Base-by-base conservation (phyloP, 2,329 filamentous ascomycete species). In the Fusarium concolor region DNA sequence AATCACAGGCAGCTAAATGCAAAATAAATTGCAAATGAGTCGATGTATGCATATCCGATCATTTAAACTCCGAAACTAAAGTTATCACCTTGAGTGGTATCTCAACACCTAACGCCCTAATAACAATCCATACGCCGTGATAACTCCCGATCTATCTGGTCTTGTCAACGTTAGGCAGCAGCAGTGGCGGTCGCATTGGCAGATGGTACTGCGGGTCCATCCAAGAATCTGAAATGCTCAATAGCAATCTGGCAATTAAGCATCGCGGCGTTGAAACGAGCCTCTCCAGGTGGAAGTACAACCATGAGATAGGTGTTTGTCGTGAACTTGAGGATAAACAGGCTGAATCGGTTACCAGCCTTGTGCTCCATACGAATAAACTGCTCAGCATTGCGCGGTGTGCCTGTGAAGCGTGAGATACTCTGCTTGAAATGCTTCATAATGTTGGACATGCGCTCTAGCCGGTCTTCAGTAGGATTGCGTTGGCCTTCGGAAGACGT, bases 391-490 rank as follows among this genome's bases (percentile, higher is more conserved):
- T 92, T 92, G 53, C 92, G 90, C n/a, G 92, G 91, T 26, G 91
- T 92, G 47, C 91, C 91, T 2, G 91, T 94, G 78, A 92, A 93
- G 71, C 91, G 89, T 56, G 88, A 90, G 62, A 88, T 87, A 67
- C 84, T 88, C 82, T 98, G 95, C 83, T 98, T 99, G 84, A 98
- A 97, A 61, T 95, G 94, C 82, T 99, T 99, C 81, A 99, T 92
- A 76, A 99, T 97, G 79, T 97, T 98, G 65, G 92, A 96, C 76
- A 99, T 92, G 71, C 86, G 91, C 84, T 99, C 96, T 74, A 97
- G 94, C 4, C 96, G 92, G 80, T 99, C 96, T 50, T 91, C 91
- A 65, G 93, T 96, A 2, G 96, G 95, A 77, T 99, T 99, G 50
- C 87, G 81, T 35, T 86, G 85, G 43, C 94, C 94, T 65, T 90